Percentiles rank a stretch among this genome's conserved stretches.
phyloP scores from a whole-genome alignment of 108 stramenopile species.

The Pseudonitzschia pungens region DNA sequence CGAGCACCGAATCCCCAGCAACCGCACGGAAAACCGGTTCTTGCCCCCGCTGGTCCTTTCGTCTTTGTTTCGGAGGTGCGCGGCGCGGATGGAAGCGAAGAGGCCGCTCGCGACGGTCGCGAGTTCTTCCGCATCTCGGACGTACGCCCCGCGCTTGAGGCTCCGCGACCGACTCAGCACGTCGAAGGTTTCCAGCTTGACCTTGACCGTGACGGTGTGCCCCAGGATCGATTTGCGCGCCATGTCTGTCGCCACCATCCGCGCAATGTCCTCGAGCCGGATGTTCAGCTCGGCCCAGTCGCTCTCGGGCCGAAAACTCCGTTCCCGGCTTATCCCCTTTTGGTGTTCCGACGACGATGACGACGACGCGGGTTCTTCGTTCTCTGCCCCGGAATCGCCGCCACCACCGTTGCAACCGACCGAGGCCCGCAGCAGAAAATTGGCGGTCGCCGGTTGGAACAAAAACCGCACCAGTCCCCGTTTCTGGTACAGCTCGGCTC shows the following conservation, averaged over 20 bases:
- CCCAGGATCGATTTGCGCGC: slow-evolving; percentile 55
- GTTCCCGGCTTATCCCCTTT: slow-evolving; percentile 91
- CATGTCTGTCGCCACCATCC: slow-evolving; percentile 61
- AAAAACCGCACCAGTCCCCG: slow-evolving; percentile 62
- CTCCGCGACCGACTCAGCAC: slow-evolving; percentile 41
- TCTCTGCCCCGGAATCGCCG: background rate
- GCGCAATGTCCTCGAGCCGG: slow-evolving; percentile 69
- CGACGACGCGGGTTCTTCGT: slow-evolving; percentile 19
- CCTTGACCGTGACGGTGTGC: slow-evolving; percentile 78
- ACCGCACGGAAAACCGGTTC: slow-evolving; percentile 53
- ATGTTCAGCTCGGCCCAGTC: slow-evolving; percentile 56
- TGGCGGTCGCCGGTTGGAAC: slow-evolving; percentile 62
- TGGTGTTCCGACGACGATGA: slow-evolving; percentile 28
- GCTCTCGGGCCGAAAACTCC: slow-evolving; percentile 76
- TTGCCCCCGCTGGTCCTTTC: background rate
- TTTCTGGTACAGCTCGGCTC: slow-evolving; percentile 74
- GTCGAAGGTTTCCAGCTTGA: slow-evolving; percentile 79
- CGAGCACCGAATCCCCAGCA: slow-evolving; percentile 82
- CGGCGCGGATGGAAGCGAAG: slow-evolving; percentile 45
- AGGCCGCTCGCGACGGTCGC: slow-evolving; percentile 42
- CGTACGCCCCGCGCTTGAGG: slow-evolving; percentile 30
- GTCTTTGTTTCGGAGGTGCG: slow-evolving; percentile 2
- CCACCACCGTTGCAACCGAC: slow-evolving; percentile 50
- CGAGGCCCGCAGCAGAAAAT: slow-evolving; percentile 73
- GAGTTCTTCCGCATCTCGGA: slow-evolving; percentile 49